Percentiles rank a stretch among this genome's conserved stretches.
These are phyloP conservation scores for Hyphopichia burtonii DNA, from an alignment of 1,139 yeast genomes.

Conservation along the genomic window DNA sequence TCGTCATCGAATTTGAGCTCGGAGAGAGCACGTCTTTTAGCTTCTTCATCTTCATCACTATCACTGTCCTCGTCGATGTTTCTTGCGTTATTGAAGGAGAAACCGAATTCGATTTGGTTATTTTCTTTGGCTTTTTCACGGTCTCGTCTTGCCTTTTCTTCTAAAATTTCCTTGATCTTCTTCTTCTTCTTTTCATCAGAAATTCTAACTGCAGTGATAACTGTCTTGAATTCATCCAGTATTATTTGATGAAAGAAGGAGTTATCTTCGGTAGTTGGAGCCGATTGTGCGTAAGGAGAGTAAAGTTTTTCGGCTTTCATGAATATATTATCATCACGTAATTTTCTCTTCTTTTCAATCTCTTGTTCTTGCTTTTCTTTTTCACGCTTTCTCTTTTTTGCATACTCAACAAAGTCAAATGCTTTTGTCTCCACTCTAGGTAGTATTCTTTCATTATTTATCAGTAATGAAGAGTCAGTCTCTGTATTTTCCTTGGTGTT, in stretches of 20 bases:
- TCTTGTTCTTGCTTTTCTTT: slow-evolving; percentile 17
- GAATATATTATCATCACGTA: slow-evolving; percentile 32
- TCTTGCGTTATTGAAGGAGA: slow-evolving; percentile 23
- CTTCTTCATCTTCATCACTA: slow-evolving; percentile 12
- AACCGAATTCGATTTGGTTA: slow-evolving; percentile 30
- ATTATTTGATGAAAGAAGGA: slow-evolving; percentile 25
- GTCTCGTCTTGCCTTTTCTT: slow-evolving; percentile 21
- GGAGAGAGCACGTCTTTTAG: background rate
- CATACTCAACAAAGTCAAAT: slow-evolving; percentile 58
- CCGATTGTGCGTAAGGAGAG: slow-evolving; percentile 35
- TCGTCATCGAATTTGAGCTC: slow-evolving; percentile 1
- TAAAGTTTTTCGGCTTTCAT: slow-evolving; percentile 47
- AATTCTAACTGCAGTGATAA: slow-evolving; percentile 32
- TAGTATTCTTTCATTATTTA: background rate
- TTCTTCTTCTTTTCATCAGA: slow-evolving; percentile 31
- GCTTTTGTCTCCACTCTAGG: slow-evolving; percentile 14
- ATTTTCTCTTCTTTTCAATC: slow-evolving; percentile 18
- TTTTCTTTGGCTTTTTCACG: slow-evolving; percentile 17
- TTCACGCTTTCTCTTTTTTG: slow-evolving; percentile 42
- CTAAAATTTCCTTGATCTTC: slow-evolving; percentile 19
- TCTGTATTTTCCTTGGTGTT: slow-evolving; percentile 16
- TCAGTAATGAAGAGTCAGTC: slow-evolving; percentile 5
- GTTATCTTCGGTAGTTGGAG: slow-evolving; percentile 24
- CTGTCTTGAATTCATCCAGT: slow-evolving; percentile 34
- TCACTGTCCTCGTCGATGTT: slow-evolving; percentile 22